These are phyloP conservation scores for Hemileccinum impolitum DNA, from an alignment of 768 basidiomycete genomes.

Conservation along the genomic window DNA sequence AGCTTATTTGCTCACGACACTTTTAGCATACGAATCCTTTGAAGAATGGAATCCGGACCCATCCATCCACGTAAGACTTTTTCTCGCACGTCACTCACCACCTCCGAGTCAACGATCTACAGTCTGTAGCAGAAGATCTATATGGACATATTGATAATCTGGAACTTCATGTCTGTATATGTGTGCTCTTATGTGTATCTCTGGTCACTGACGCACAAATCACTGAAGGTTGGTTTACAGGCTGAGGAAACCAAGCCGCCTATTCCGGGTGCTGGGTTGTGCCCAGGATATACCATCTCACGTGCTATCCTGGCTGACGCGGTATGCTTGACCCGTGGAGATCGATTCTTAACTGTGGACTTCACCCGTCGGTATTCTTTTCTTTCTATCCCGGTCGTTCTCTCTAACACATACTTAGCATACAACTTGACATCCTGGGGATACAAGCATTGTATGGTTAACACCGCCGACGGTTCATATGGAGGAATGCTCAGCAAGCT, in stretches of 20 bases:
- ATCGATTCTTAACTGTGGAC: slow-evolving; percentile 74
- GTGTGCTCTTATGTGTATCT: neutral
- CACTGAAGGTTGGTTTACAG: slow-evolving; percentile 54
- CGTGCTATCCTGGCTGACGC: slow-evolving; percentile 83
- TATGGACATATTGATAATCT: slow-evolving; percentile 76
- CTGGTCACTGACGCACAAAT: neutral
- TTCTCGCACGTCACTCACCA: too few species aligned
- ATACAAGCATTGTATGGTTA: slow-evolving; percentile 64
- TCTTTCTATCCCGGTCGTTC: neutral
- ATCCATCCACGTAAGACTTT: slow-evolving; percentile 46
- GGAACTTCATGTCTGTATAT: slow-evolving; percentile 61
- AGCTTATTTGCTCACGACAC: slow-evolving; percentile 5
- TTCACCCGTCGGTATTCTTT: slow-evolving; percentile 58
- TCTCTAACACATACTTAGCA: slow-evolving; percentile 39
- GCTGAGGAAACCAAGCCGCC: slow-evolving; percentile 69
- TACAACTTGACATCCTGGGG: slow-evolving; percentile 79
- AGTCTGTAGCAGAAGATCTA: slow-evolving; percentile 62
- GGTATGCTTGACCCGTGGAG: slow-evolving; percentile 71
- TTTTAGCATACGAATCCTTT: slow-evolving; percentile 57
- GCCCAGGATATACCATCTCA: slow-evolving; percentile 81
- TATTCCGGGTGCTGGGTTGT: slow-evolving; percentile 68
- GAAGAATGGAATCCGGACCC: slow-evolving; percentile 69
- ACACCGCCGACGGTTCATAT: slow-evolving; percentile 63
- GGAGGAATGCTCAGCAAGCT: slow-evolving; percentile 75
- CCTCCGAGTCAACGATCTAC: slow-evolving; percentile 2